A percentile compares a stretch with the other conserved stretches of the same genome.
phyloP scores from a whole-genome alignment of 2,329 filamentous ascomycete species.

The Penicillium concentricum region DNA sequence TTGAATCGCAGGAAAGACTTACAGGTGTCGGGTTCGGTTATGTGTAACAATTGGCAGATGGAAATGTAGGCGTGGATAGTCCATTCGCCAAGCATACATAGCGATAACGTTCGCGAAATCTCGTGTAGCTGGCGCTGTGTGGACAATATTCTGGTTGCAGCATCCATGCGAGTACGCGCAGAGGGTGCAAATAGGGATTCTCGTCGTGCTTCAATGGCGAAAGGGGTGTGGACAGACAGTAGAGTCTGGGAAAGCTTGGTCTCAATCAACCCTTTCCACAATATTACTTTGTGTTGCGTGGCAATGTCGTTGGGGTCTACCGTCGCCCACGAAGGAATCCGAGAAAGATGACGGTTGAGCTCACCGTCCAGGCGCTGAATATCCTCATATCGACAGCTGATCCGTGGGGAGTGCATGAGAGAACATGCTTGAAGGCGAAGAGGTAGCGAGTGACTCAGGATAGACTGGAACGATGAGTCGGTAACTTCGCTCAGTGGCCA shows the following conservation, averaged over 20 bases:
- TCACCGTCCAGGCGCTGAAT: slow-evolving; percentile 42
- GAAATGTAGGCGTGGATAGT: slow-evolving; percentile 40
- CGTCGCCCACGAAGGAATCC: slow-evolving; percentile 34
- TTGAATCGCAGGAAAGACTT: slow-evolving; percentile 1
- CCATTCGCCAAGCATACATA: slow-evolving; percentile 37
- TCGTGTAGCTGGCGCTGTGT: slow-evolving; percentile 37
- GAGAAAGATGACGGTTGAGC: slow-evolving; percentile 33
- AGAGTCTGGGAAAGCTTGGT: slow-evolving; percentile 37
- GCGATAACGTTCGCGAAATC: slow-evolving; percentile 32
- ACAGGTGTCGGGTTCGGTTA: slow-evolving; percentile 24
- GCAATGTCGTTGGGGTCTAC: slow-evolving; percentile 20
- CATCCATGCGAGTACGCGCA: slow-evolving; percentile 36
- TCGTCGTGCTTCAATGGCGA: slow-evolving; percentile 34
- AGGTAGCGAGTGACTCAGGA: slow-evolving; percentile 30
- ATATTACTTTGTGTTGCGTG: slow-evolving; percentile 27
- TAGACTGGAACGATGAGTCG: slow-evolving; percentile 38
- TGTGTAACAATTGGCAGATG: slow-evolving; percentile 39
- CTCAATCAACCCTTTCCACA: slow-evolving; percentile 37
- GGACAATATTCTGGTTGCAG: slow-evolving; percentile 38
- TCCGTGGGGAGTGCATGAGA: slow-evolving; percentile 38
- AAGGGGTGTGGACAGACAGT: slow-evolving; percentile 42
- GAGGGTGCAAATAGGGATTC: slow-evolving; percentile 38
- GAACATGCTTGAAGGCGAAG: slow-evolving; percentile 34
- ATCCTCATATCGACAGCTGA: slow-evolving; percentile 42
- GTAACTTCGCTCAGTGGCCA: slow-evolving; percentile 35